A percentile compares a stretch with the other conserved stretches of the same genome.
These are phyloP conservation scores for Corymbia maculata DNA, from an alignment of 345 rosid genomes.

Conservation along the genomic window DNA sequence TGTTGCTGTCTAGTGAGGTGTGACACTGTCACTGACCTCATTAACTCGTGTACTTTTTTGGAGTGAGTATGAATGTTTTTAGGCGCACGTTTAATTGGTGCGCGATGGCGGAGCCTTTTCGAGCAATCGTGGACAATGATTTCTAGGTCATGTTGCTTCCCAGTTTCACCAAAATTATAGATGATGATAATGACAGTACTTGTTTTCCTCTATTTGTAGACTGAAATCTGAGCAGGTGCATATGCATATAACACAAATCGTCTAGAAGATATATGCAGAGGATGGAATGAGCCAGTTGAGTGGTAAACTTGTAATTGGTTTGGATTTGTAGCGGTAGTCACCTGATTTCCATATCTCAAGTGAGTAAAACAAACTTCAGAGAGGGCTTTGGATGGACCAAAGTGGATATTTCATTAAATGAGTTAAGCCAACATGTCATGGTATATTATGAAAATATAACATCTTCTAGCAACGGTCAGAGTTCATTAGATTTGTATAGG, in stretches of 20 bases:
- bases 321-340: neutral
- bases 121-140: neutral
- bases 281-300: neutral
- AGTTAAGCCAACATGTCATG: neutral
- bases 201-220: neutral
- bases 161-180: neutral
- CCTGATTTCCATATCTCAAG: neutral
- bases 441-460: neutral
- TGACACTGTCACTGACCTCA: neutral
- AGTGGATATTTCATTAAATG: neutral
- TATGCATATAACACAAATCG: neutral
- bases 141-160: neutral
- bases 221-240: neutral
- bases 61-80: neutral
- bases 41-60: neutral
- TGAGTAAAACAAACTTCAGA: neutral
- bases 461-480: neutral
- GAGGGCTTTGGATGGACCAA: neutral
- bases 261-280: neutral
- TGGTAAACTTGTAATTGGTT: neutral
- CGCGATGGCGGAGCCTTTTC: neutral
- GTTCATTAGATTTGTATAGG: neutral
- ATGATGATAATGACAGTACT: neutral
- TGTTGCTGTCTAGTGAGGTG: neutral
- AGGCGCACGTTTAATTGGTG: neutral